A percentile compares a stretch with the other conserved stretches of the same genome.
Evolutionary conservation across 257 asterid genomes (phyloP).

Genomic region (Anisodus acutangulus): DNA sequence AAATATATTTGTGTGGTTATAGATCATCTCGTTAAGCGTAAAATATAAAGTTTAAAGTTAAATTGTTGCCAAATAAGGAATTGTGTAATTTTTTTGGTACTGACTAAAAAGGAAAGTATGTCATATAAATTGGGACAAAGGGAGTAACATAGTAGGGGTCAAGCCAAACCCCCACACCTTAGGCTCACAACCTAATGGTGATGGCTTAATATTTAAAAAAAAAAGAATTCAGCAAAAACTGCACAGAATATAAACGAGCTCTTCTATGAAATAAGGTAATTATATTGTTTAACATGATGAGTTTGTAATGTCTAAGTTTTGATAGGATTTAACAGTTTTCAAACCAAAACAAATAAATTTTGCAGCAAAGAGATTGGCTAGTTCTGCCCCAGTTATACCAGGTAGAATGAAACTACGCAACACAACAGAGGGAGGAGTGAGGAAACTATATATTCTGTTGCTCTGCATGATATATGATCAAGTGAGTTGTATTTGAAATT

Average conservation of each 20-base stretch:
- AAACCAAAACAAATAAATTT: neutral
- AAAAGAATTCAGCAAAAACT: conserved; percentile 40
- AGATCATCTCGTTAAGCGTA: no score
- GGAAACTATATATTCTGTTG: conserved; percentile 35
- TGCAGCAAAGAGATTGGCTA: conserved; percentile 41
- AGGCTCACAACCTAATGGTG: no score
- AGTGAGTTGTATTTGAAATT: neutral
- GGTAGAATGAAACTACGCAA: conserved; percentile 37
- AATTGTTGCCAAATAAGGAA: no score
- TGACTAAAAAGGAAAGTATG: no score
- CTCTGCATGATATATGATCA: conserved; percentile 22
- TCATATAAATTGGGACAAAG: no score
- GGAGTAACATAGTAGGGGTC: no score
- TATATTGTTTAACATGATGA: neutral
- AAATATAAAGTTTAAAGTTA: no score
- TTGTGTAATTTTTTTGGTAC: no score
- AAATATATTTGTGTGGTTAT: no score
- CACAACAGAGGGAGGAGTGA: conserved; percentile 14
- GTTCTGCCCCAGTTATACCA: conserved; percentile 30
- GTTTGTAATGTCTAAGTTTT: neutral
- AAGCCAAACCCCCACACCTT: no score
- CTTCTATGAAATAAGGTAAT: conserved; percentile 36
- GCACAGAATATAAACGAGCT: conserved; percentile 44
- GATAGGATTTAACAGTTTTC: no score
- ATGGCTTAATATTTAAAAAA: no score